Evolutionary conservation across 805 yeast genomes (phyloP), one percentile per base, ranked within the genome.

Genomic region (Teunomyces aglyptinius): DNA sequence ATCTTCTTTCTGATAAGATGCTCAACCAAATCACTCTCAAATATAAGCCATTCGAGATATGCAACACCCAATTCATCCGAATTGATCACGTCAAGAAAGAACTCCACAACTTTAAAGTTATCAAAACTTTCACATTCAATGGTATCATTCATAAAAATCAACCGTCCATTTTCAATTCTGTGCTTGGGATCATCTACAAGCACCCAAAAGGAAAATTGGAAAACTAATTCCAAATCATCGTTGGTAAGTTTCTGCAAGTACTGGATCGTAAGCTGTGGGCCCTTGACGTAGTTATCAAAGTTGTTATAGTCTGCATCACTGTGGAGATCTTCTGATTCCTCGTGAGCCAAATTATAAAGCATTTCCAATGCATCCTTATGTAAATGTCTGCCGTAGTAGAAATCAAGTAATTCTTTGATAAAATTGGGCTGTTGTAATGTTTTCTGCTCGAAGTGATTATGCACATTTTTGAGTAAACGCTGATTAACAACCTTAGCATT

Each of bases 341-440:
- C 43, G 18, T 58, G 56, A 1, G 60, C 54, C 11, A 58, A 43
- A 11, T 49, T 63, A n/a, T 69, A 65, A 15, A 92, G 67, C 58
- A 87, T 73, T 4, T 73, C 66, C 35, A 94, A 67, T 0, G 97
- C 95, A 43, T 83, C 80, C 6, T 70, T 67, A 63, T 89, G 96
- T 41, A 77, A 59, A 1, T 66, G 60, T 44, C 84, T 71, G n/a
- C 85, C 80, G 53, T 71, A 82, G 55, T 85, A 88, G 58, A 88
- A 91, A 57, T 87, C 96, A 6, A 89, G 75, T 35, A 91, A 70
- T 55, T 89, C 97, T 27, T 77, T 77, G 54, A 79, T 78, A 58
- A 80, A 76, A 2, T 71, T 67, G 6, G 63, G 59, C 42, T 60
- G 60, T 31, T 56, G 55, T 40, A 50, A 32, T n/a, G 28, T 29